phyloP scores from a whole-genome alignment of 2,329 filamentous ascomycete species.

The Pseudogymnoascus verrucosus region DNA sequence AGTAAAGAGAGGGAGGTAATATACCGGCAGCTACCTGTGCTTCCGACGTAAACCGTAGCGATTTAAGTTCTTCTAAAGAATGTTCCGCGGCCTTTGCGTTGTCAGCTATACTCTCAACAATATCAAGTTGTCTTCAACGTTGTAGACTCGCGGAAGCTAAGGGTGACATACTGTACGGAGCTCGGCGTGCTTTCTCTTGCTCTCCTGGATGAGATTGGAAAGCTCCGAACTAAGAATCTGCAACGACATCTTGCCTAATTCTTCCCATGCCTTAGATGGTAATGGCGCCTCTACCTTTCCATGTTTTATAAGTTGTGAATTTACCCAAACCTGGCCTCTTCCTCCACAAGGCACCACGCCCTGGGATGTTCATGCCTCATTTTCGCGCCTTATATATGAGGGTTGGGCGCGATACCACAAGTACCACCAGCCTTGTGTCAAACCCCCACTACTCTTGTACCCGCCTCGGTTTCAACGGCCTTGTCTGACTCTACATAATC shows the following conservation, averaged over 20 bases:
- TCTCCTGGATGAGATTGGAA: conserved; percentile 86
- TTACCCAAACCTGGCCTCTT: conserved; percentile 7
- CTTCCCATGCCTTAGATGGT: conserved; percentile 6
- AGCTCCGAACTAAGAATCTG: conserved; percentile 85
- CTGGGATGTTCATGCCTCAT: neutral
- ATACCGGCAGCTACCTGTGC: conserved; percentile 37
- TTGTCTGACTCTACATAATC: neutral
- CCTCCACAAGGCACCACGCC: neutral
- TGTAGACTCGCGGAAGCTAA: neutral
- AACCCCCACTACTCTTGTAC: conserved; percentile 8
- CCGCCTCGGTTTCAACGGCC: conserved; percentile 7
- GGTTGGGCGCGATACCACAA: neutral
- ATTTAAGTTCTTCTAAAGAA: conserved; percentile 81
- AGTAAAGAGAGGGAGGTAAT: conserved; percentile 13
- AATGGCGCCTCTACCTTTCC: conserved; percentile 4
- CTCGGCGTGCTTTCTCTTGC: conserved; percentile 88
- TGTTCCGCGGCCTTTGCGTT: conserved; percentile 72
- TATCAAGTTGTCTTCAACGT: neutral
- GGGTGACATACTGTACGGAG: conserved; percentile 60
- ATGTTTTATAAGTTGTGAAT: conserved; percentile 1
- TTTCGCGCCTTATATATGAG: neutral
- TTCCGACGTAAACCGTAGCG: conserved; percentile 65
- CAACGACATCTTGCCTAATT: conserved; percentile 60
- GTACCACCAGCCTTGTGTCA: conserved; percentile 5
- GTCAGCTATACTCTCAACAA: conserved; percentile 16